Evolutionary conservation across 1,284 basidiomycete species (phyloP).

Genomic region (Pisolithus thermaeus): DNA sequence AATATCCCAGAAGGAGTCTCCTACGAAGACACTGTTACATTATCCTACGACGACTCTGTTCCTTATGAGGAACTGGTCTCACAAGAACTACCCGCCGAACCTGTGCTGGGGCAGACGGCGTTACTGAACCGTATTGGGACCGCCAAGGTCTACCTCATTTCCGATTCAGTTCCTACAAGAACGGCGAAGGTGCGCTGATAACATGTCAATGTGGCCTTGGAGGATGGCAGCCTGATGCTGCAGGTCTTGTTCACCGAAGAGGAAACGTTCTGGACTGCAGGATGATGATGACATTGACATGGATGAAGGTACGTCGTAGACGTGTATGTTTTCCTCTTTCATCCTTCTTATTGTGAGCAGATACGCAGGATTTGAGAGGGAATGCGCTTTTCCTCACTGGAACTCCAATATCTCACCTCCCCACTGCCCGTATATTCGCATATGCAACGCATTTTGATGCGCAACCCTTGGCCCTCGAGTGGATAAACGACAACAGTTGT

Average conservation of each 20-base stretch:
- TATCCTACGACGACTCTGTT: slow-evolving; percentile 50
- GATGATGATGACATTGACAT: slow-evolving; percentile 41
- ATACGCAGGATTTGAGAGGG: slow-evolving; percentile 35
- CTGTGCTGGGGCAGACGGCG: slow-evolving; percentile 22
- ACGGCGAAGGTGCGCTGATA: slow-evolving; percentile 66
- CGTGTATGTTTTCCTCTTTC: background rate
- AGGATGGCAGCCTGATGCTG: slow-evolving; percentile 42
- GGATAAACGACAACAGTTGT: slow-evolving; percentile 75
- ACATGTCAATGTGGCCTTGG: slow-evolving; percentile 28
- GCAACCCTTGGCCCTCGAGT: slow-evolving; percentile 65
- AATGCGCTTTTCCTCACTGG: slow-evolving; percentile 71
- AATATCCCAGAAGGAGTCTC: slow-evolving; percentile 22
- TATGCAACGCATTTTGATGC: slow-evolving; percentile 70
- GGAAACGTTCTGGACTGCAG: slow-evolving; percentile 43
- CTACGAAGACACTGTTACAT: slow-evolving; percentile 18
- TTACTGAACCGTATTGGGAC: slow-evolving; percentile 62
- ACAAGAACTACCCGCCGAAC: slow-evolving; percentile 17
- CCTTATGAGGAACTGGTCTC: slow-evolving; percentile 48
- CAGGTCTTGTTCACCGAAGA: slow-evolving; percentile 41
- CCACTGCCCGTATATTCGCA: slow-evolving; percentile 67
- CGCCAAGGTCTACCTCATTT: slow-evolving; percentile 64
- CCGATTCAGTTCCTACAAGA: slow-evolving; percentile 50
- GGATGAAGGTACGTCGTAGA: slow-evolving; percentile 32
- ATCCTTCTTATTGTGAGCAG: slow-evolving; percentile 12
- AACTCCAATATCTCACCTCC: slow-evolving; percentile 61